Evolutionary conservation across 2,329 filamentous ascomycete species (phyloP), one percentile per base, ranked within the genome.

Genomic region (Samsoniella hepiali): DNA sequence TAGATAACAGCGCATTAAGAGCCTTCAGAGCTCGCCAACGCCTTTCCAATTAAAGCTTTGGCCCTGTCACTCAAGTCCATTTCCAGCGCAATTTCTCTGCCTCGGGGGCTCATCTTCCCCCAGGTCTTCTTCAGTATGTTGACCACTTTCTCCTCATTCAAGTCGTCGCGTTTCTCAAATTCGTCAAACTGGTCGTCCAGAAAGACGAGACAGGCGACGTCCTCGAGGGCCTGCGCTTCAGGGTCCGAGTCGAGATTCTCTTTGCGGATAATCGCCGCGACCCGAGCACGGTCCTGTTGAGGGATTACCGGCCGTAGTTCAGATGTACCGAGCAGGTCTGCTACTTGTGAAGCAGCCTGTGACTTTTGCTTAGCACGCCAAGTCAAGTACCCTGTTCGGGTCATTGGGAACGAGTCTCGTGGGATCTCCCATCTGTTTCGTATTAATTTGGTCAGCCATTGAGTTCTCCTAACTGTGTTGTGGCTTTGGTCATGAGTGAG

Each of bases 191-290:
- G 90, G 72, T 94, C 91, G 72, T 95, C 91, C 67, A 96, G 77
- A 73, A 96, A 96, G 34, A 96, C 91, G 62, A 96, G 77, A 72
- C 91, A 96, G 3, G 92, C 92, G 53, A 92, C 90, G 76, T 96
- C 92, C 78, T 96, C 92, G 66, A 96, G 80, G 7, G 85, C 82
- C 79, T 94, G 90, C 62, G 88, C 87, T 73, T 92, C 89, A 17
- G 73, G 70, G 66, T 81, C 77, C 4, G 71, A 72, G 71, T 81
- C 82, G 68, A 96, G 76, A 62, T 87, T 86, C 73, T 95, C 90
- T 76, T 96, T 96, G 65, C 90, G 82, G 60, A 96, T 88, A 74
- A 95, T 76, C n/a, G 83, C 81, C 2, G 84, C 89, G 1, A 94
- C 85, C 40, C 87, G 79, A 63, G 80, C 81, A 7, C 86, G 79